A percentile compares a stretch with the other conserved stretches of the same genome.
These are phyloP conservation scores for Euphrasia confusa DNA, from an alignment of 257 asterid species.

Conservation along the genomic window DNA sequence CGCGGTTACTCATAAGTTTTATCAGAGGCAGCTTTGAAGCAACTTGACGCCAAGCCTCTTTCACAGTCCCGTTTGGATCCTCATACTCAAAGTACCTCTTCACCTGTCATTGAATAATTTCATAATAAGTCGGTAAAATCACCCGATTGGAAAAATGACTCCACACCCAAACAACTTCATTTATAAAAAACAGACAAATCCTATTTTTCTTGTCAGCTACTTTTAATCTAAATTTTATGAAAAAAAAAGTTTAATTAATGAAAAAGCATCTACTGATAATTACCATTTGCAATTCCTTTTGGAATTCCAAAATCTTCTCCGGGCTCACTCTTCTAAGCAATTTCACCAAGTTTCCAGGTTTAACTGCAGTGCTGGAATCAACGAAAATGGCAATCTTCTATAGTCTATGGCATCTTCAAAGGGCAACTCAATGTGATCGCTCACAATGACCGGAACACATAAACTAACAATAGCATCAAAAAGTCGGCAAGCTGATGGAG, in stretches of 20 bases:
- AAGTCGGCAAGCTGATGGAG: constrained; percentile 98
- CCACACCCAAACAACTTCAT: neutral
- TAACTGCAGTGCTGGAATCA: constrained; percentile 63
- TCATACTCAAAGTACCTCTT: constrained; percentile 80
- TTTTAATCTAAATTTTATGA: neutral
- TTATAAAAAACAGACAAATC: neutral
- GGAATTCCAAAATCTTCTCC: constrained; percentile 64
- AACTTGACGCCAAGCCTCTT: constrained; percentile 90
- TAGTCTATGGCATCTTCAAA: constrained; percentile 93
- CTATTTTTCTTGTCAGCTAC: neutral
- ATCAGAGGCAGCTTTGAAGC: constrained; percentile 70
- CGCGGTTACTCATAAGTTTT: constrained; percentile 85
- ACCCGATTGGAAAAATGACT: neutral
- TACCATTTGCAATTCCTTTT: constrained; percentile 75
- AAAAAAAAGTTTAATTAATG: neutral
- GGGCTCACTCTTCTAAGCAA: constrained; percentile 55
- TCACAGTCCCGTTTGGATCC: constrained; percentile 80
- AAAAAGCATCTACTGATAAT: neutral
- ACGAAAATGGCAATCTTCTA: constrained; percentile 76
- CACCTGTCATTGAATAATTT: constrained; percentile 43
- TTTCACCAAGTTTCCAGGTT: constrained; percentile 69
- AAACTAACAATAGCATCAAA: constrained; percentile 96
- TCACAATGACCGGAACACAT: constrained; percentile 89
- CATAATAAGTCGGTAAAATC: constrained; percentile 1
- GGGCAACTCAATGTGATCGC: constrained; percentile 89